Base-by-base conservation (phyloP, 2,329 filamentous ascomycete genomes). In the Cladosporium velox region DNA sequence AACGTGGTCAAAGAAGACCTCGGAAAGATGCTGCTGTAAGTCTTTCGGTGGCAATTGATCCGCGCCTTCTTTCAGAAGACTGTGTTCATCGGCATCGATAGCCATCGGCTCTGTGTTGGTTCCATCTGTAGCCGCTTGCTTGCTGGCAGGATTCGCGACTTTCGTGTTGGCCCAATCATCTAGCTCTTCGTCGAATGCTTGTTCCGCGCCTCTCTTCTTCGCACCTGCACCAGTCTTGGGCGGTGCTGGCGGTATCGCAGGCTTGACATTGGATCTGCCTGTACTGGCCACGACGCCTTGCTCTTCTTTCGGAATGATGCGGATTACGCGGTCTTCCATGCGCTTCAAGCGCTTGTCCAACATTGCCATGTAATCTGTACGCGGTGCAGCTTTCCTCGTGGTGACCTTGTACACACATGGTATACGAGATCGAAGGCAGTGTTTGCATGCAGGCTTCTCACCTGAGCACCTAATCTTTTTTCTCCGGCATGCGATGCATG, bases 331-430 rank as follows among this genome's bases (percentile, higher is more conserved):
- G 74, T 98, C 94, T 79, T 99, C 95, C 95, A 98, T 98, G 66
- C 94, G 86, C 82, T 96, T 97, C 71, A 98, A 79, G 63, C 95
- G 87, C 80, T 97, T 97, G 80, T 98, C 95, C 72, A 98, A 82
- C 93, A 98, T 98, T 51, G 93, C 93, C 95, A 98, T 98, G 79
- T 98, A 98, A 79, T 98, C 95, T 21, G 95, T 98, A 62, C 95
- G 86, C 2, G 95, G 95, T 3, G 93, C 93, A 1, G 94, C 93
- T 78, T 98, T 98, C 67, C 95, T 86, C 4, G 93, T 93, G 0
- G 93, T 98, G 67, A 97, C 92, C 76, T 98, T 98, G 84, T 98
- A 99, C 4, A 98, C 93, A 77, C 95, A 99, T 1, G 94, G 94
- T 72, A 96, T 96, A 52, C 94, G 88, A 61, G 94, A 96, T 65